Evolutionary conservation across 1,139 yeast genomes (phyloP), one percentile per base, ranked within the genome.

Genomic region (Scheffersomyces lignicola): DNA sequence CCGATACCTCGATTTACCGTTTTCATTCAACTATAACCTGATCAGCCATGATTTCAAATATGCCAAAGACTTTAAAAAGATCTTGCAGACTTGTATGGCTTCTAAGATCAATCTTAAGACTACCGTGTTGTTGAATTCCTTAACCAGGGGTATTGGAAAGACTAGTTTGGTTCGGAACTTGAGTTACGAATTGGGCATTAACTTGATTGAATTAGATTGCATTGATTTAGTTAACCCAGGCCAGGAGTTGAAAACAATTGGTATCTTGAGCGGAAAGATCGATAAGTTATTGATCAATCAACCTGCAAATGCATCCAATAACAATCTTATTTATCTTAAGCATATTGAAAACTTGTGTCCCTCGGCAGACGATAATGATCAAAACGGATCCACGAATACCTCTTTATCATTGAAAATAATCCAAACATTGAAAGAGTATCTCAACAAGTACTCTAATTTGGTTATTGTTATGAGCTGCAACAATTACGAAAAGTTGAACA

Each of bases 131-230:
- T 55, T 92, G 20, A 76, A 75, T 34, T 86, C 96, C 2, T 65
- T 80, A 52, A 76, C 80, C 22, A 67, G 95, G 36, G 90, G 87
- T 5, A 78, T 86, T 7, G 98, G 98, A 0, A 92, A 92, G 51
- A 57, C 83, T 0, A 77, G 83, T 0, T 54, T 85, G 24, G 76
- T 87, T 0, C 60, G 74, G 37, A 75, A 77, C 39, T 52, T 80
- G 2, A 71, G 85, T 0, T 58, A 66, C 6, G 76, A 76, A 25
- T 55, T 82, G 35, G 96, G 97, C 0, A 59, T 82, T 15, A 85
- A 86, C 46, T 59, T 84, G 10, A 64, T 84, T 29, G 86, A 79
- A 34, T 60, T 92, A 11, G 95, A 89, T 47, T 81, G 89, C 29
- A 73, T 78, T 46, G 79, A 72, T 18, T 56, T 76, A n/a, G 60